Percentiles rank a stretch among this genome's conserved stretches.
Evolutionary conservation across 129 eudicot species (phyloP).

Genomic region (Sambucus nigra): DNA sequence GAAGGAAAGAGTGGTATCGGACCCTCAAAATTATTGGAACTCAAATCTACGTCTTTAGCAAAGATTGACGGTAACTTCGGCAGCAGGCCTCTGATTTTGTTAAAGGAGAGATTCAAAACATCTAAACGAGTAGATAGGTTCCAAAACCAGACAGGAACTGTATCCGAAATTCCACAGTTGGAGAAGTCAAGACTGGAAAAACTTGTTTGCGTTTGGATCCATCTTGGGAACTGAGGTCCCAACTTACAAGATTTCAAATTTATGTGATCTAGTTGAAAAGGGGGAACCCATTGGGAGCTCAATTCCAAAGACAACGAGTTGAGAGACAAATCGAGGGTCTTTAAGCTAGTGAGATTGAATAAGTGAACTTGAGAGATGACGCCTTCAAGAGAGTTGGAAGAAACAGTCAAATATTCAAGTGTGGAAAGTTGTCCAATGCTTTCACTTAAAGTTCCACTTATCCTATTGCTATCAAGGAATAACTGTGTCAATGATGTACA

Average conservation of each 20-base stretch:
- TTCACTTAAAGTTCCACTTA: conserved; percentile 8
- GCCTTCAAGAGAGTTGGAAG: conserved; percentile 17
- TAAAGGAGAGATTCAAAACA: conserved; percentile 18
- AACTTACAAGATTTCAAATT: conserved; percentile 17
- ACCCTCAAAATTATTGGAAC: conserved; percentile 8
- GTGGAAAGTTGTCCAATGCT: conserved; percentile 4
- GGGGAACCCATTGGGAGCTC: no score
- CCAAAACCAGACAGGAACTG: conserved; percentile 34
- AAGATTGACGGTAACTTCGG: conserved; percentile 13
- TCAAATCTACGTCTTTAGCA: neutral
- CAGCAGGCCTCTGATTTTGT: conserved; percentile 16
- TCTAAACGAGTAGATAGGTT: neutral
- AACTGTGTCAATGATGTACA: neutral
- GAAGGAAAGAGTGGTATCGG: conserved; percentile 9
- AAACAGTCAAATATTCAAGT: conserved; percentile 11
- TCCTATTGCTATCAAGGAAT: conserved; percentile 5
- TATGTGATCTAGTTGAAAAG: conserved; percentile 13
- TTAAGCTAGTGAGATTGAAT: conserved; percentile 12
- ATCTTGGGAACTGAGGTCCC: conserved; percentile 31
- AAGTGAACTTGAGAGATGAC: conserved; percentile 14
- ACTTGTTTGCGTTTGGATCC: conserved; percentile 24
- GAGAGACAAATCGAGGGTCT: conserved; percentile 20
- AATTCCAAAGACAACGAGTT: conserved; percentile 22
- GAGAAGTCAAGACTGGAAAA: conserved; percentile 28
- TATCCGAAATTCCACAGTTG: conserved; percentile 18